phyloP scores from a whole-genome alignment of 2,329 filamentous ascomycete genomes.

The Botrytis paeoniae region DNA sequence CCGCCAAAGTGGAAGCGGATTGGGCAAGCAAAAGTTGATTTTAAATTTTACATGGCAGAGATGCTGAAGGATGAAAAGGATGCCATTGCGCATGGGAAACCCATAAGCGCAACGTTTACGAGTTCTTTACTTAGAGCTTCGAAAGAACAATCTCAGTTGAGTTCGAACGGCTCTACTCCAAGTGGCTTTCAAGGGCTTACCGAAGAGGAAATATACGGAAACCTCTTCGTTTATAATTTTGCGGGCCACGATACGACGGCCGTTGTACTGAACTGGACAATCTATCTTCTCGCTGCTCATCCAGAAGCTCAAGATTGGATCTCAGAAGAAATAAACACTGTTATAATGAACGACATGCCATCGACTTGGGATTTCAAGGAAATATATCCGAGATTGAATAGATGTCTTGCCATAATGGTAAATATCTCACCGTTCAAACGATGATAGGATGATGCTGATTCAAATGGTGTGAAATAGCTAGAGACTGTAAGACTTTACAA shows the following conservation, averaged over 20 bases:
- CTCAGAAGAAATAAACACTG: conserved; percentile 26
- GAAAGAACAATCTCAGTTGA: not conserved
- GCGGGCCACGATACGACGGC: conserved; percentile 39
- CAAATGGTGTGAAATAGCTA: not conserved
- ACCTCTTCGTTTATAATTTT: conserved; percentile 37
- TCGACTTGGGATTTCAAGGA: conserved; percentile 39
- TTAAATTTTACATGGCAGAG: not conserved
- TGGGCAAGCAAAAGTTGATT: not conserved
- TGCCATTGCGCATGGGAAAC: not conserved
- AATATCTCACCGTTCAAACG: not conserved
- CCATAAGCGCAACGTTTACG: not conserved
- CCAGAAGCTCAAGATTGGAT: conserved; percentile 27
- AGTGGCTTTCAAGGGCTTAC: conserved; percentile 31
- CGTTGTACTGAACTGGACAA: conserved; percentile 32
- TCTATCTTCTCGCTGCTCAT: conserved; percentile 31
- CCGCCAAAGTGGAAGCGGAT: not conserved
- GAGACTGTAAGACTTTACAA: conserved; percentile 12
- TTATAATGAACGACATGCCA: conserved; percentile 30
- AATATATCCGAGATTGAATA: conserved; percentile 43
- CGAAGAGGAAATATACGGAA: conserved; percentile 38
- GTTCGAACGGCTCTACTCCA: not conserved
- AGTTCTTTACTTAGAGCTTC: conserved; percentile 13
- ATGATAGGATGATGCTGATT: not conserved
- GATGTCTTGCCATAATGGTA: conserved; percentile 43
- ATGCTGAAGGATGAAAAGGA: conserved; percentile 5